Evolutionary conservation across 176 grass and related monocot genomes (phyloP).

Genomic region (Sorghum bicolor): Sorghum_bicolor_NCBIv3 NC_012871.2:74866001-74866500

Average conservation of each 20-base stretch:
- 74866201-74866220: constrained; percentile 84
- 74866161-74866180: constrained; percentile 24
- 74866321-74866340: constrained; percentile 39
- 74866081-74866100: constrained; percentile 61
- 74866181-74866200: constrained; percentile 86
- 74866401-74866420: neutral
- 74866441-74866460: constrained; percentile 80
- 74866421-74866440: neutral
- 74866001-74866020: neutral
- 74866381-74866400: neutral
- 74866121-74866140: constrained; percentile 37
- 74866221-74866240: constrained; percentile 79
- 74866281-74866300: constrained; percentile 91
- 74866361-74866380: neutral
- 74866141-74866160: neutral
- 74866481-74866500: constrained; percentile 93
- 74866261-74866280: constrained; percentile 69
- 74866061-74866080: constrained; percentile 11
- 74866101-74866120: constrained; percentile 55
- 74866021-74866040: neutral
- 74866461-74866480: constrained; percentile 89
- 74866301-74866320: constrained; percentile 98
- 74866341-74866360: neutral
- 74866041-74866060: neutral
- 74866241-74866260: constrained; percentile 76